Evolutionary conservation across 352 stramenopile genomes (phyloP).

Genomic region (Phytophthora colocasiae): DNA sequence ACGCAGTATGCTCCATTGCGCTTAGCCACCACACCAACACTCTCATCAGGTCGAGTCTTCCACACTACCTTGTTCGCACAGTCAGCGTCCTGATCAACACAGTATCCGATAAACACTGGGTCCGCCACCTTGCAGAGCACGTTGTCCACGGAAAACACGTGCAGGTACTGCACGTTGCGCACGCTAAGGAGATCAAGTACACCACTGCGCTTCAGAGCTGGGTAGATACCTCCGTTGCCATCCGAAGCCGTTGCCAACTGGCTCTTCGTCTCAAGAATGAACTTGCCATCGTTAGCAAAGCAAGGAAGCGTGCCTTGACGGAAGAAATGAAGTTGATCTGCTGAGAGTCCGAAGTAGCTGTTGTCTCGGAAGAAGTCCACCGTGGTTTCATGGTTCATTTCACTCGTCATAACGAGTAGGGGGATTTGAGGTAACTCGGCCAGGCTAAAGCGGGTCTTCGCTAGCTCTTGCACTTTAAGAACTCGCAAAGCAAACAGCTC

Average conservation of each 20-base stretch:
- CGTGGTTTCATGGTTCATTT: constrained; percentile 96
- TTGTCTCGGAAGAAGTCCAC: constrained; percentile 91
- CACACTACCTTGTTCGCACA: constrained; percentile 98
- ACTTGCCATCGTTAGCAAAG: constrained; percentile 94
- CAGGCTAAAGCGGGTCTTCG: constrained; percentile 29
- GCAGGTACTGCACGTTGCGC: constrained; percentile 93
- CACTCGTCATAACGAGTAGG: constrained; percentile 98
- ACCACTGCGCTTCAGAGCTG: constrained; percentile 91
- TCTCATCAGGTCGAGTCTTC: constrained; percentile 94
- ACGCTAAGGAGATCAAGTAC: constrained; percentile 87
- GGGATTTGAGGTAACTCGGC: constrained; percentile 47
- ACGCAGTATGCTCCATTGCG: constrained; percentile 89
- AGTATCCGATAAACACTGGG: constrained; percentile 97
- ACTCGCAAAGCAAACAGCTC: constrained; percentile 92
- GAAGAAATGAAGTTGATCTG: constrained; percentile 96
- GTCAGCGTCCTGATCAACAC: constrained; percentile 92
- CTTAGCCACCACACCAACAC: constrained; percentile 92
- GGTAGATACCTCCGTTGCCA: constrained; percentile 98
- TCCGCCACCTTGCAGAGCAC: constrained; percentile 96
- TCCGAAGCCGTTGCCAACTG: constrained; percentile 94
- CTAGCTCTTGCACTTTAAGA: constrained; percentile 68
- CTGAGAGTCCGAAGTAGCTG: constrained; percentile 92
- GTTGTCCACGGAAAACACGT: constrained; percentile 99
- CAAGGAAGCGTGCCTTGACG: constrained; percentile 96
- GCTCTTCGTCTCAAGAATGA: constrained; percentile 93